Conservation (phyloP, 768 basidiomycete species). For the Suillus hirtellus region DNA sequence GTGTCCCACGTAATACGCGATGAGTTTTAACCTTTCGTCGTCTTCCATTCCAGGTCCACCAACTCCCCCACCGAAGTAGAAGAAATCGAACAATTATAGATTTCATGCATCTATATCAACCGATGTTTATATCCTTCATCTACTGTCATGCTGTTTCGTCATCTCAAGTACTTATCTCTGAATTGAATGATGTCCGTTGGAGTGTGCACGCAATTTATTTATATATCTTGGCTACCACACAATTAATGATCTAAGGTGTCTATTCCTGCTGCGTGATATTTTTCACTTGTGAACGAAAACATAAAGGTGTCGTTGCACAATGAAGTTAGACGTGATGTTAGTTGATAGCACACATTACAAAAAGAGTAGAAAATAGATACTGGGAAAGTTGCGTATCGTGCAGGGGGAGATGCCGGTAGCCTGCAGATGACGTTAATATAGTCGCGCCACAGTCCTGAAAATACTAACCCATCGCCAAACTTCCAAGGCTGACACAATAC, state of each 20-base stretch:
- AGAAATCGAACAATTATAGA: not conserved
- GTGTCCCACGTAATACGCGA: not conserved
- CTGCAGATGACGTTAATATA: constrained; percentile 37
- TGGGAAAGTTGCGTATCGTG: constrained; percentile 87
- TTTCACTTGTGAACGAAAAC: not conserved
- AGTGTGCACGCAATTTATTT: not conserved
- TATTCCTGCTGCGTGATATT: not conserved
- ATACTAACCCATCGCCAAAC: constrained; percentile 63
- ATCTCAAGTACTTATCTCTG: not conserved
- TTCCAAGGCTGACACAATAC: constrained; percentile 72
- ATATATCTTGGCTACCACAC: not conserved
- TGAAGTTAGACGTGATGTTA: not conserved
- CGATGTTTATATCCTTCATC: constrained; percentile 6
- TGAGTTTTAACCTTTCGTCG: not conserved
- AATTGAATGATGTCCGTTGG: not conserved
- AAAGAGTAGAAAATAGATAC: constrained; percentile 91
- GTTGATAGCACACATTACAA: constrained; percentile 62
- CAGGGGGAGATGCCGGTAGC: constrained; percentile 87
- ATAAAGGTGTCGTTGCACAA: not conserved
- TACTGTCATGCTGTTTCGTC: not conserved
- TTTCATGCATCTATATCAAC: not conserved
- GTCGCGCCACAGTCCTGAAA: not conserved
- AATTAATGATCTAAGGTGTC: not conserved
- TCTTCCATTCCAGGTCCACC: constrained; percentile 38
- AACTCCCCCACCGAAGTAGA: constrained; percentile 47